Conservation (phyloP, 2,329 filamentous ascomycete species). For the Aureobasidium sp. region DNA sequence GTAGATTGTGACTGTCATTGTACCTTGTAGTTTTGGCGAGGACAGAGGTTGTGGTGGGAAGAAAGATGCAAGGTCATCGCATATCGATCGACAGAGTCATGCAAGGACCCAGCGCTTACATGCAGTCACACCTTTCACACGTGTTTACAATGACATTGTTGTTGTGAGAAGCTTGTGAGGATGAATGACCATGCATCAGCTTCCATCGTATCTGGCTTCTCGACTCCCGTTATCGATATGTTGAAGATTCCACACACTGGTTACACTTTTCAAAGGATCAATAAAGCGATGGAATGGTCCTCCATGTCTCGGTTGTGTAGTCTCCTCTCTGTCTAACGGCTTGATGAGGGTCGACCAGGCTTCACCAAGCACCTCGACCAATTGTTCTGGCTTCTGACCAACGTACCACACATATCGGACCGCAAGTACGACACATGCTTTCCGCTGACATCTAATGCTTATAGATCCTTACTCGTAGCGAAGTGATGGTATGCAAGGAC, state of each 20-base stretch:
- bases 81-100: neutral
- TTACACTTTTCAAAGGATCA: neutral
- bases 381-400: neutral
- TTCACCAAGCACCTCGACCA: neutral
- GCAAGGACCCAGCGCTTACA: constrained; percentile 13
- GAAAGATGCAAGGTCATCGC: neutral
- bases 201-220: constrained; percentile 7
- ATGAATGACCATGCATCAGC: too few relatives aligned
- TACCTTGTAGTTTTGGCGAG: neutral
- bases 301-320: constrained; percentile 2
- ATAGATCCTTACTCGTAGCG: neutral
- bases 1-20: constrained; percentile 3
- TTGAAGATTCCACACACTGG: neutral
- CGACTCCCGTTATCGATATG: neutral
- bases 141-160: constrained; percentile 6
- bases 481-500: neutral
- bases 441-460: constrained; percentile 1
- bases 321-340: neutral
- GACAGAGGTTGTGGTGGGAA: neutral
- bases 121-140: constrained; percentile 13
- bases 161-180: too few relatives aligned
- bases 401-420: neutral
- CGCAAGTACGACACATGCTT: neutral
- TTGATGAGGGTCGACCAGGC: neutral
- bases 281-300: constrained; percentile 2